Evolutionary conservation across 1,139 yeast genomes (phyloP).

Genomic region (Kodamaea sp.): DNA sequence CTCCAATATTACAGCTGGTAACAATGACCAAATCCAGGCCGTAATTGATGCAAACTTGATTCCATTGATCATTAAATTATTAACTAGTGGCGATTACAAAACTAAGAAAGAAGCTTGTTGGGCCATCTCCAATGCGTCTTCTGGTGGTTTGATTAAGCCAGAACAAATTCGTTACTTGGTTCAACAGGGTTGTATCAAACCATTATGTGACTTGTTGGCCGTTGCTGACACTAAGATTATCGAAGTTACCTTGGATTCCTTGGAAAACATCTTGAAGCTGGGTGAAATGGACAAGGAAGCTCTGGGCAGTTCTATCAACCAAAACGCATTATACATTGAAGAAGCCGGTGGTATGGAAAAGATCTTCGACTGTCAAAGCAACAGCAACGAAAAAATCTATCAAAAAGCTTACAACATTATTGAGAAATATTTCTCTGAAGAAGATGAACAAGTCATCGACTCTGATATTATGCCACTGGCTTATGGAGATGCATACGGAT

Average conservation of each 20-base stretch:
- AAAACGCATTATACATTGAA: constrained; percentile 88
- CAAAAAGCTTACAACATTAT: constrained; percentile 88
- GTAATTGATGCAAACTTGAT: constrained; percentile 92
- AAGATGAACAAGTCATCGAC: constrained; percentile 72
- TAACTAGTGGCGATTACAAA: constrained; percentile 85
- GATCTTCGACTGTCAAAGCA: constrained; percentile 89
- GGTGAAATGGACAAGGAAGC: constrained; percentile 92
- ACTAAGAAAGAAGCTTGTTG: constrained; percentile 99
- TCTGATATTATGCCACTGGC: constrained; percentile 82
- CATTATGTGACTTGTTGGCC: constrained; percentile 86
- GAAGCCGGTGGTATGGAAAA: constrained; percentile 99
- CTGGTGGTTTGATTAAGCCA: constrained; percentile 91
- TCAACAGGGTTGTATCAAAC: constrained; percentile 94
- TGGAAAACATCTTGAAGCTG: constrained; percentile 89
- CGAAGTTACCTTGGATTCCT: constrained; percentile 93
- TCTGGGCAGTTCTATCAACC: constrained; percentile 67
- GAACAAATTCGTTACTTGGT: constrained; percentile 93
- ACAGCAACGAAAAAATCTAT: constrained; percentile 88
- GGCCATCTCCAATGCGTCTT: constrained; percentile 97
- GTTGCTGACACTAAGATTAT: constrained; percentile 90
- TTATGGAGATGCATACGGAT: constrained; percentile 83
- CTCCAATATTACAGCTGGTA: constrained; percentile 97
- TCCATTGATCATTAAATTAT: constrained; percentile 86
- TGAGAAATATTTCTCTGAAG: constrained; percentile 88
- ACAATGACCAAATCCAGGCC: constrained; percentile 91